These are phyloP conservation scores for Fusarium sp. DNA, from an alignment of 2,329 filamentous ascomycete species.

Conservation along the genomic window DNA sequence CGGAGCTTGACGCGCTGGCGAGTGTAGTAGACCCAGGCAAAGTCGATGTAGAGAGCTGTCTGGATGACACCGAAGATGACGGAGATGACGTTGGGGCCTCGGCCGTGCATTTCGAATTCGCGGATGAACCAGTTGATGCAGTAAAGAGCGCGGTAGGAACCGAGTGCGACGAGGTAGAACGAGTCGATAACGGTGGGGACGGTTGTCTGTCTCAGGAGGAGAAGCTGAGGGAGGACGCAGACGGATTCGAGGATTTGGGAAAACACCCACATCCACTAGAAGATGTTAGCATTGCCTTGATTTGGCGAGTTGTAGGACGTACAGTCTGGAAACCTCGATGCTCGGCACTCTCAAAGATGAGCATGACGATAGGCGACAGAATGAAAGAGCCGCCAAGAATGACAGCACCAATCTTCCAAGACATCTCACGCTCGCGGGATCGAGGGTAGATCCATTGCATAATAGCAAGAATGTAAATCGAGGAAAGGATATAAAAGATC, in stretches of 20 bases:
- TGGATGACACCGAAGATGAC: conserved; percentile 90
- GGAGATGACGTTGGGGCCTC: conserved; percentile 74
- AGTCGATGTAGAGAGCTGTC: conserved; percentile 90
- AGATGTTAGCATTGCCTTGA: conserved; percentile 10
- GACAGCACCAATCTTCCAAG: conserved; percentile 88
- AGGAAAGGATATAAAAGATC: conserved; percentile 86
- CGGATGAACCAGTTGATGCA: conserved; percentile 90
- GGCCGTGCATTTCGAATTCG: conserved; percentile 67
- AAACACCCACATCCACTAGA: conserved; percentile 84
- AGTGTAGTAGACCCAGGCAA: conserved; percentile 96
- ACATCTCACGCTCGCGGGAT: conserved; percentile 88
- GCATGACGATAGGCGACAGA: conserved; percentile 76
- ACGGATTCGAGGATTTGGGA: conserved; percentile 92
- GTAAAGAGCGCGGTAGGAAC: conserved; percentile 89
- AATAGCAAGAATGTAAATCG: conserved; percentile 84
- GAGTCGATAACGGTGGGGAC: conserved; percentile 96
- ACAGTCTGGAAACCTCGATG: conserved; percentile 64
- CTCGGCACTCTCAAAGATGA: conserved; percentile 67
- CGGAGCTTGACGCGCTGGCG: conserved; percentile 94
- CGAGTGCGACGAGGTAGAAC: conserved; percentile 91
- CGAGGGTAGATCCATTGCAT: conserved; percentile 90
- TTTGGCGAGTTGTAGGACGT: conserved; percentile 39
- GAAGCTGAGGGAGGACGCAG: conserved; percentile 88
- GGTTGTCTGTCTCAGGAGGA: conserved; percentile 92
- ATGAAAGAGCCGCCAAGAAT: conserved; percentile 73